Conservation (phyloP, 1,139 yeast species). For the Saccharomyces hybrid region DNA sequence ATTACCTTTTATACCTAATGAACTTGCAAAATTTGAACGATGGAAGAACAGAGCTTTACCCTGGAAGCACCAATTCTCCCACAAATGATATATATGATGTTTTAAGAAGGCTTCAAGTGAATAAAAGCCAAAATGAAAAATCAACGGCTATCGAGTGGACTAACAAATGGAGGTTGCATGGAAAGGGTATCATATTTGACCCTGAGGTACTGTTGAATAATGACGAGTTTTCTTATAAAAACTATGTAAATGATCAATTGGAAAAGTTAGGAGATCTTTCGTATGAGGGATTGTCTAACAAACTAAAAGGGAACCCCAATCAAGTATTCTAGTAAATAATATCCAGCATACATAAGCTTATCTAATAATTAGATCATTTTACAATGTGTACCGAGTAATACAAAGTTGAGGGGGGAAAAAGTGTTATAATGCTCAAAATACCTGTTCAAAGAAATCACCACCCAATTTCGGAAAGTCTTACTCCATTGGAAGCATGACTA, state of each 20-base stretch:
- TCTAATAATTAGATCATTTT: neutral
- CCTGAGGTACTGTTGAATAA: conserved; percentile 17
- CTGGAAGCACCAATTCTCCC: conserved; percentile 48
- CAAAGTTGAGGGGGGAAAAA: neutral
- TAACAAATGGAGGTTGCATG: conserved; percentile 58
- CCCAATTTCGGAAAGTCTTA: conserved; percentile 24
- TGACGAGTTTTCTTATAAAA: conserved; percentile 17
- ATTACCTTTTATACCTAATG: conserved; percentile 65
- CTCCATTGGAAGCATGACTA: conserved; percentile 13
- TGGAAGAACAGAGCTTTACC: conserved; percentile 31
- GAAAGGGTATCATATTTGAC: conserved; percentile 18
- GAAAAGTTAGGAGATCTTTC: conserved; percentile 7
- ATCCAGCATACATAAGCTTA: neutral
- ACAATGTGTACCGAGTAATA: neutral
- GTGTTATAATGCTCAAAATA: neutral
- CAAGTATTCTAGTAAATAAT: neutral
- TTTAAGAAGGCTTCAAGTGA: conserved; percentile 38
- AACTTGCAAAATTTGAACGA: conserved; percentile 48
- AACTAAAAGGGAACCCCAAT: neutral
- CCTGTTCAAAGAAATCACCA: conserved; percentile 11
- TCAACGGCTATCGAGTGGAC: conserved; percentile 67
- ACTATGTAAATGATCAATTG: conserved; percentile 10
- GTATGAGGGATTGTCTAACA: neutral
- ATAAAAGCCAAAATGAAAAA: conserved; percentile 37
- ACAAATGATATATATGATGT: conserved; percentile 68